Conservation (phyloP, 139 green algal genomes). For the Chlamydomonas applanata region DNA sequence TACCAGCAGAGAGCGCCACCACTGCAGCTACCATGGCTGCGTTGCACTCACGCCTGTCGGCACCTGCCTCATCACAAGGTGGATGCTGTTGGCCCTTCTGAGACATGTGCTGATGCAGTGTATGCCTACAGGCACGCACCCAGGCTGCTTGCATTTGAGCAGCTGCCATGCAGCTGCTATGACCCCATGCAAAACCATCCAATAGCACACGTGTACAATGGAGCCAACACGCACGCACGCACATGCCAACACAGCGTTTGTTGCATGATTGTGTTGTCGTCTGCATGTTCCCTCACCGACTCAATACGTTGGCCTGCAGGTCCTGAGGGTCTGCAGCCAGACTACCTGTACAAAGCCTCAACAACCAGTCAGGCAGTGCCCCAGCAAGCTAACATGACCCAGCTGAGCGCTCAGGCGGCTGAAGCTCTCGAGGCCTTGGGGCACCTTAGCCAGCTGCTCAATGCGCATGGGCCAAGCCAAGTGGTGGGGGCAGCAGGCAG, state of each 20-base stretch:
- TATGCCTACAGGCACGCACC: too few species aligned
- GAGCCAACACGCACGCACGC: too few species aligned
- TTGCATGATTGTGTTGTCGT: too few species aligned
- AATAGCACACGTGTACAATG: too few species aligned
- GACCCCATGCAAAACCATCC: too few species aligned
- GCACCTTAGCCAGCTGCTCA: conserved; percentile 11
- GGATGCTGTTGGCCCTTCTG: too few species aligned
- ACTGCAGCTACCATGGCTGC: conserved; percentile 6
- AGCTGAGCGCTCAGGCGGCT: neutral
- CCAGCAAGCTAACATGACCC: neutral
- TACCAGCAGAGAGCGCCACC: conserved; percentile 1
- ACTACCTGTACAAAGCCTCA: neutral
- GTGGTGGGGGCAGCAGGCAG: conserved; percentile 21
- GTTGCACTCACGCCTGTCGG: neutral
- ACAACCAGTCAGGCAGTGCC: neutral
- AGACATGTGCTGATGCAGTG: neutral
- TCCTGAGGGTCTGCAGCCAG: neutral
- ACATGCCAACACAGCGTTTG: too few species aligned
- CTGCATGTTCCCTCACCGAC: neutral
- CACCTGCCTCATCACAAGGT: neutral
- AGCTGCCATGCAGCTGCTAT: too few species aligned
- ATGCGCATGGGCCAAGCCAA: conserved; percentile 17
- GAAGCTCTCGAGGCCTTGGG: conserved; percentile 13
- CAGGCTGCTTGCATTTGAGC: too few species aligned
- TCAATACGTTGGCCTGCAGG: neutral